phyloP scores from a whole-genome alignment of 169 alveolate genomes.

The Eimeria zaria region DNA sequence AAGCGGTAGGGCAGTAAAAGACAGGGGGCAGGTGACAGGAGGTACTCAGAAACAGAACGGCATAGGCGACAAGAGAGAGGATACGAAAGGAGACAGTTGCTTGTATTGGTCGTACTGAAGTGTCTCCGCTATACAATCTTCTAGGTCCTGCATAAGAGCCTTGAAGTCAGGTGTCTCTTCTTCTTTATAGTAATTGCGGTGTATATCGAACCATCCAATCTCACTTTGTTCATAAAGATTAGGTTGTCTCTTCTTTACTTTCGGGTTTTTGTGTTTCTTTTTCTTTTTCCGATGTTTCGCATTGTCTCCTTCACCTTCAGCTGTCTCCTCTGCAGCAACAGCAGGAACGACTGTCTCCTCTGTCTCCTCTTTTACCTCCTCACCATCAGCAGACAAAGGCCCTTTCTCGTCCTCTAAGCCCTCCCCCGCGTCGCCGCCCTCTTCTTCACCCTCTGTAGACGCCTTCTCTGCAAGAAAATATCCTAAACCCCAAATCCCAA shows the following conservation, averaged over 20 bases:
- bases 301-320: background rate
- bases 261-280: background rate
- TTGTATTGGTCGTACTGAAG: no score
- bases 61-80: background rate
- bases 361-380: no score
- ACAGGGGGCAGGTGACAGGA: background rate
- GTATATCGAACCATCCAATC: slow-evolving; percentile 25
- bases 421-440: background rate
- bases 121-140: slow-evolving; percentile 30
- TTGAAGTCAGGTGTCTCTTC: slow-evolving; percentile 71
- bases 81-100: background rate
- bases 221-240: background rate
- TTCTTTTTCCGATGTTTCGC: background rate
- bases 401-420: background rate
- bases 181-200: slow-evolving; percentile 39
- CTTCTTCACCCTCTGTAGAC: background rate
- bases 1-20: background rate
- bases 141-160: slow-evolving; percentile 68
- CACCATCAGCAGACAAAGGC: background rate
- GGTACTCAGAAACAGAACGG: background rate
- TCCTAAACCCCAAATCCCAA: background rate
- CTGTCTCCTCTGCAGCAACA: background rate
- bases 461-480: background rate
- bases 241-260: slow-evolving; percentile 59
- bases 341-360: no score